Base-by-base conservation (phyloP, 2,329 filamentous ascomycete genomes). In the Phaeosphaeriaceae sp. region DNA sequence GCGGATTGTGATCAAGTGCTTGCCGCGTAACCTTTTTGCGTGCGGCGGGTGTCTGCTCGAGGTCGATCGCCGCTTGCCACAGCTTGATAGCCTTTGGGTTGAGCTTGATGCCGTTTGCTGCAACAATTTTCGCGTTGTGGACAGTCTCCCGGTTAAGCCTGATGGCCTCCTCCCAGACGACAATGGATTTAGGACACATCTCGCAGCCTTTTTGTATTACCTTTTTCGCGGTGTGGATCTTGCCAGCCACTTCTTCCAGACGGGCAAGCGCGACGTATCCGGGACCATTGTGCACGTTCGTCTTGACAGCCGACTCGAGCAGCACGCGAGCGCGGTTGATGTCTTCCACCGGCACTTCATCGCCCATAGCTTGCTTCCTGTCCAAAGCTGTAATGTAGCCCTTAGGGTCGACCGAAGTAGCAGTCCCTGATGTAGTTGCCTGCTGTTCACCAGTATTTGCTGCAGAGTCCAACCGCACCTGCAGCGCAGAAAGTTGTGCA, bases 111-210 rank as follows among this genome's bases (percentile, higher is more conserved):
- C 94, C 95, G 66, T 93, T 90, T 9, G 93, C 92, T 7, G 93
- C 95, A 65, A 99, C 97, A 60, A 99, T 89, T 79, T 97, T 98
- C 55, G 94, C 93, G 70, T 98, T 99, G 53, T 92, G 89, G 22
- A 89, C 88, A 71, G 97, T 92, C 50, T 76, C 74, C 3, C 66
- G 61, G 61, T 97, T 97, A 2, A 99, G 83, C 53, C 93, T 88
- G 65, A 99, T 98, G 54, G 94, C 96, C 76, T 99, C 95, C 42
- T 98, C 81, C 96, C 96, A 99, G 6, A 90, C 91, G 74, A 97
- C 95, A 76, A 97, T 93, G 64, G 90, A 97, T 78, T 94, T 95
- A 0, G 94, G 95, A 68, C 94, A 98, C 69, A 93, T 87, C 65
- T 94, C 89, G 73, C 93, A 97, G 1, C 94, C 96, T 69, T 91